These are phyloP conservation scores for Rheum nobile DNA, from an alignment of 148 eudicot genomes.

Conservation along the genomic window DNA sequence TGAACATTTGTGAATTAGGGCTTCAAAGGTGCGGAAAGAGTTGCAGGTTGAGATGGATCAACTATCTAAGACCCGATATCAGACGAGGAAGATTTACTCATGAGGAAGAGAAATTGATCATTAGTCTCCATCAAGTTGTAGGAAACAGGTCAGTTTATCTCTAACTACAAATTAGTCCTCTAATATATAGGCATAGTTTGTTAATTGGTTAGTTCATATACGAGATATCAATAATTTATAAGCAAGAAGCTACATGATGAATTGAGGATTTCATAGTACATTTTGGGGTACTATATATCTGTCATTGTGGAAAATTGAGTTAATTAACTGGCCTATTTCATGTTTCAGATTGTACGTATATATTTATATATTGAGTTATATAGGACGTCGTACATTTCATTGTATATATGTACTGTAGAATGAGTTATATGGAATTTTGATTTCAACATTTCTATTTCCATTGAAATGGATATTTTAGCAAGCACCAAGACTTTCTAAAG, in stretches of 20 bases:
- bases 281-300: neutral
- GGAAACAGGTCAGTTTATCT: constrained; percentile 65
- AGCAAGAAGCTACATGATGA: too few relatives aligned
- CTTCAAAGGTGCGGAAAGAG: constrained; percentile 96
- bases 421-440: neutral
- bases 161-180: too few relatives aligned
- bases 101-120: constrained; percentile 84
- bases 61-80: constrained; percentile 82
- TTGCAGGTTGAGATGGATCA: constrained; percentile 91
- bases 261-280: neutral
- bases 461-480: neutral
- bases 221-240: too few relatives aligned
- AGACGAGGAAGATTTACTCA: constrained; percentile 78
- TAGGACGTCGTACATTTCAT: neutral
- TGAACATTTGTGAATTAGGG: constrained; percentile 22
- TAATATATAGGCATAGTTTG: too few relatives aligned
- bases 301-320: neutral
- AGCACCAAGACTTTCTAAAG: neutral
- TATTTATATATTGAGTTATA: neutral
- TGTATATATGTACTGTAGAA: neutral
- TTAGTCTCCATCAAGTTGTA: constrained; percentile 81
- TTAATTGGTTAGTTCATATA: too few relatives aligned
- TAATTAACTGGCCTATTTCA: neutral
- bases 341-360: neutral
- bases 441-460: neutral